These are phyloP conservation scores for Pythium phragmiticola DNA, from an alignment of 352 stramenopile species.

Conservation along the genomic window DNA sequence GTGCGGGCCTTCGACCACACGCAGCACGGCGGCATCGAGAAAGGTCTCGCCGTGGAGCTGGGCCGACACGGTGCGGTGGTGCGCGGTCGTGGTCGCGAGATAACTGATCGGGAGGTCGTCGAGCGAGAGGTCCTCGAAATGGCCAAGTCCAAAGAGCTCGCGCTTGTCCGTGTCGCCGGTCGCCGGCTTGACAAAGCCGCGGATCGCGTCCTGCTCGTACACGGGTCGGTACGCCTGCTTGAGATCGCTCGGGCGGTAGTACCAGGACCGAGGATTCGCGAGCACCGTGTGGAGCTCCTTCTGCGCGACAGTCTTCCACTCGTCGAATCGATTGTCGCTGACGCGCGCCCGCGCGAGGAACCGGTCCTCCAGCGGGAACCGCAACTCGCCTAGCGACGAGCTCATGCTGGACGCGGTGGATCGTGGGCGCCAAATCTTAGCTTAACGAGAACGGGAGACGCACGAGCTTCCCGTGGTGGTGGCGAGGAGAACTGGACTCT, in stretches of 20 bases:
- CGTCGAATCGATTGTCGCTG: conserved; percentile 28
- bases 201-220: conserved; percentile 35
- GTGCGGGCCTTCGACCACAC: conserved; percentile 16
- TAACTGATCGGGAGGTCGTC: conserved; percentile 30
- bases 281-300: conserved; percentile 27
- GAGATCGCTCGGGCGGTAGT: conserved; percentile 30
- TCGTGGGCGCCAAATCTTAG: conserved; percentile 25
- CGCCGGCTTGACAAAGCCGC: conserved; percentile 16
- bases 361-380: conserved; percentile 28
- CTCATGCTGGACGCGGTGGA: conserved; percentile 26
- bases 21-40: conserved; percentile 24
- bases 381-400: conserved; percentile 21
- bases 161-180: conserved; percentile 13
- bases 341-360: conserved; percentile 26
- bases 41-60: conserved; percentile 30
- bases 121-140: conserved; percentile 23
- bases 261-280: conserved; percentile 29
- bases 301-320: conserved; percentile 24
- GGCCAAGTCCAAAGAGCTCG: conserved; percentile 27
- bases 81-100: conserved; percentile 28
- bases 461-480: not conserved
- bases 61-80: conserved; percentile 28
- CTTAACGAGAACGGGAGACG: not conserved
- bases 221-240: conserved; percentile 24
- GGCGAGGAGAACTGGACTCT: not conserved